Conservation (phyloP, 139 green algal genomes). For the Edaphochlamys debaryana region DNA sequence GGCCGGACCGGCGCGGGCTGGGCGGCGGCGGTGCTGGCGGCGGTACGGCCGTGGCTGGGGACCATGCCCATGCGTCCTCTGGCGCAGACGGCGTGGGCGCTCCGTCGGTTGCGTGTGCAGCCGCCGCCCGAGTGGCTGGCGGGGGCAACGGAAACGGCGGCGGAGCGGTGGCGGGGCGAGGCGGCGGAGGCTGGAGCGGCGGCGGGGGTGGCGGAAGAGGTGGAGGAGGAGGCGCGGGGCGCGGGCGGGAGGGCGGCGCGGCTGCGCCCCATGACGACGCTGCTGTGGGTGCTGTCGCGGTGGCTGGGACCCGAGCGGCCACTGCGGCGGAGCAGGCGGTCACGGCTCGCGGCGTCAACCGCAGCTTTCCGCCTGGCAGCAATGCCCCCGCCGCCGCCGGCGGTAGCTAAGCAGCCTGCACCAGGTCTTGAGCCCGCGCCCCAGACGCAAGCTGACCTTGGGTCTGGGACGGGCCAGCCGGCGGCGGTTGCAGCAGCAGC, state of each 20-base stretch:
- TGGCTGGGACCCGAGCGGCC: conserved; percentile 13
- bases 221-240: background rate
- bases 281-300: conserved; percentile 22
- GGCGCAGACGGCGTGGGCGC: conserved; percentile 6
- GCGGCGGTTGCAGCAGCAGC: too few relatives aligned
- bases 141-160: background rate
- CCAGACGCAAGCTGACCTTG: background rate
- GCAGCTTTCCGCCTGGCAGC: too few relatives aligned
- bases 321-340: background rate
- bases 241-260: background rate
- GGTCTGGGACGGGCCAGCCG: too few relatives aligned
- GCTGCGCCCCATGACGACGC: background rate
- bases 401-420: background rate
- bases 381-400: too few relatives aligned
- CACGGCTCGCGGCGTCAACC: background rate
- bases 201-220: too few relatives aligned
- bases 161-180: background rate
- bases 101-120: conserved; percentile 26
- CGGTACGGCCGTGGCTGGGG: conserved; percentile 1
- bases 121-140: conserved; percentile 20
- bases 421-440: background rate
- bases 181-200: background rate
- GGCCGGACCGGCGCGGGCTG: background rate
- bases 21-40: background rate
- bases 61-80: background rate